A percentile compares a stretch with the other conserved stretches of the same genome.
These are phyloP conservation scores for Gentiana straminea DNA, from an alignment of 257 asterid genomes.

Conservation along the genomic window DNA sequence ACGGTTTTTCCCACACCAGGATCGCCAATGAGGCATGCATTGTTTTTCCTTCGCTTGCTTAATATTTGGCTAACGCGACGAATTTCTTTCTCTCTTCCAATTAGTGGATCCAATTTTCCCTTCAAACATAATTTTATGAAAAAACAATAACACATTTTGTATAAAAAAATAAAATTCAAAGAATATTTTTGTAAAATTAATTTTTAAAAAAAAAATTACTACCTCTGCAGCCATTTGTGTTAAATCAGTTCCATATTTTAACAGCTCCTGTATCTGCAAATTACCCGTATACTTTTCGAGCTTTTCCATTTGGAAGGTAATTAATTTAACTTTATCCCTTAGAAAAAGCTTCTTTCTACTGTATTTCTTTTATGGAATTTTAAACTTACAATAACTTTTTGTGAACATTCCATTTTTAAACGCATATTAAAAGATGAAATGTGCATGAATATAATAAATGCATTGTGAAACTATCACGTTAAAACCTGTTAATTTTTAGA, in stretches of 20 bases:
- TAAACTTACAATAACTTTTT: no score
- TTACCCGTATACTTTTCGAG: not conserved
- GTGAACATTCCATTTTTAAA: no score
- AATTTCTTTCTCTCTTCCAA: slow-evolving; percentile 30
- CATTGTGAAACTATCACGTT: no score
- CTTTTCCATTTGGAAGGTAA: slow-evolving; percentile 4
- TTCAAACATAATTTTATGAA: not conserved
- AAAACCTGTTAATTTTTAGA: no score
- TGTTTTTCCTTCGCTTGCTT: slow-evolving; percentile 31
- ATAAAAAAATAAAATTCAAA: no score
- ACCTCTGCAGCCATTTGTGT: slow-evolving; percentile 26
- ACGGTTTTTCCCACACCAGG: slow-evolving; percentile 47
- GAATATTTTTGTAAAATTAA: no score
- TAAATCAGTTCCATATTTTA: slow-evolving; percentile 22
- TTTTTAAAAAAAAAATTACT: not conserved
- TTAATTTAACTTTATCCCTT: no score
- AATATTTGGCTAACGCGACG: slow-evolving; percentile 31
- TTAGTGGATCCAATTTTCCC: slow-evolving; percentile 40
- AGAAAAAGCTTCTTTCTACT: no score
- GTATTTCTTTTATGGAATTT: no score
- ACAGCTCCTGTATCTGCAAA: not conserved
- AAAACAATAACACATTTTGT: no score
- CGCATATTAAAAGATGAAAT: no score
- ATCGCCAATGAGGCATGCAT: slow-evolving; percentile 31
- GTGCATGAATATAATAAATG: no score